Conservation (phyloP, 805 yeast genomes). For the Saturnispora saitoi region DNA sequence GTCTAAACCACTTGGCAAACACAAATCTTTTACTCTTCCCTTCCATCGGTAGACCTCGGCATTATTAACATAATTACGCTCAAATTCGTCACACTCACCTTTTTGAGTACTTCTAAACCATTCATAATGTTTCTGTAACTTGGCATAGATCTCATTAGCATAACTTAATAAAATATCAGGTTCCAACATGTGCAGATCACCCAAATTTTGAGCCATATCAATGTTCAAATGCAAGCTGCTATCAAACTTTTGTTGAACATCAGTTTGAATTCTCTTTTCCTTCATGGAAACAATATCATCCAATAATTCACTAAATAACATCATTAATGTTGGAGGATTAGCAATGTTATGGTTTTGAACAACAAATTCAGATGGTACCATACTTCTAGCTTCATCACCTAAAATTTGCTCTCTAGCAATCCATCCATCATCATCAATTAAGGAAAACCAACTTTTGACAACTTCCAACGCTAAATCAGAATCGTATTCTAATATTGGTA, state of each 20-base stretch:
- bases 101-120: conserved; percentile 79
- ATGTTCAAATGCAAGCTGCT: conserved; percentile 14
- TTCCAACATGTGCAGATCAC: conserved; percentile 45
- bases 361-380: conserved; percentile 77
- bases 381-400: conserved; percentile 82
- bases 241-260: conserved; percentile 25
- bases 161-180: conserved; percentile 53
- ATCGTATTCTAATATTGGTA: conserved; percentile 77
- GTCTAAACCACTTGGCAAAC: conserved; percentile 89
- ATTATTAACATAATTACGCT: conserved; percentile 40
- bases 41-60: conserved; percentile 84
- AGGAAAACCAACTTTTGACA: conserved; percentile 75
- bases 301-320: conserved; percentile 53
- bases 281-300: conserved; percentile 22
- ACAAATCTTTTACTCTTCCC: conserved; percentile 78
- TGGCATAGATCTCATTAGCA: conserved; percentile 64
- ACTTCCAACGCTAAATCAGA: conserved; percentile 74
- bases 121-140: conserved; percentile 64
- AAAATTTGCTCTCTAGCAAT: conserved; percentile 91
- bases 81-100: conserved; percentile 69
- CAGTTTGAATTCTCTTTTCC: background rate
- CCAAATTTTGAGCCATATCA: conserved; percentile 29
- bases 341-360: conserved; percentile 86
- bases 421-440: conserved; percentile 92
- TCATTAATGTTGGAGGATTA: conserved; percentile 89